Evolutionary conservation across 164 flowering plant genomes (phyloP), one percentile per base, ranked within the genome.

Genomic region (Santalum album): DNA sequence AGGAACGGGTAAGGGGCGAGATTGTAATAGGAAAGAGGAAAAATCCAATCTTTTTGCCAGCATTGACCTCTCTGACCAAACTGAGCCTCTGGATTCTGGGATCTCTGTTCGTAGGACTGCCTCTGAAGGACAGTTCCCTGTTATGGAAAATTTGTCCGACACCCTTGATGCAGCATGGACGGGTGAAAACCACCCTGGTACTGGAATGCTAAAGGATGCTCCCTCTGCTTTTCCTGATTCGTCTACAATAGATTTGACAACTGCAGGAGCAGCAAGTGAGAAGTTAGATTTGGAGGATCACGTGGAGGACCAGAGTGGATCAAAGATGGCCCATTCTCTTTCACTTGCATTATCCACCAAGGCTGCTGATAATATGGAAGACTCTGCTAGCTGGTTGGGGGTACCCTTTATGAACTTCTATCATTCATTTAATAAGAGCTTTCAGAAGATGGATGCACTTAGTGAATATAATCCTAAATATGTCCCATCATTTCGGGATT

Each of bases 121-220:
- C 44, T 86, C 92, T 26, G 90, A 81, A 34, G 88, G 99, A n/a
- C 81, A 84, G 56, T 57, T 73, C 53, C 72, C 94, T 27, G 61
- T 65, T 40, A 57, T 74, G 67, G 68, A 51, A 27, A 71, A 72
- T 71, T 65, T 86, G 65, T 87, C 97, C 16, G 87, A 86, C 56
- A 90, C 89, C 22, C 84, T 90, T 54, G 95, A 94, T 69, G 87
- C 99, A 27, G 87, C 88, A 40, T 94, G 99, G 97, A 94, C 87
- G 0, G 99, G 99, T 57, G 79, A 87, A 56, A 75, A 62, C 58
- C 77, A 68, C 18, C 63, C 81, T 18, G 74, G 55, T 56, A 34
- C 46, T 59, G 62, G 54, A 53, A 49, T 57, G 27, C 57, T 55
- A 15, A 78, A 61, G 57, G 77, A 68, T 49, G 64, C 63, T 59